These are phyloP conservation scores for Brassica rapa DNA, from an alignment of 345 rosid genomes.

Conservation along the genomic window DNA sequence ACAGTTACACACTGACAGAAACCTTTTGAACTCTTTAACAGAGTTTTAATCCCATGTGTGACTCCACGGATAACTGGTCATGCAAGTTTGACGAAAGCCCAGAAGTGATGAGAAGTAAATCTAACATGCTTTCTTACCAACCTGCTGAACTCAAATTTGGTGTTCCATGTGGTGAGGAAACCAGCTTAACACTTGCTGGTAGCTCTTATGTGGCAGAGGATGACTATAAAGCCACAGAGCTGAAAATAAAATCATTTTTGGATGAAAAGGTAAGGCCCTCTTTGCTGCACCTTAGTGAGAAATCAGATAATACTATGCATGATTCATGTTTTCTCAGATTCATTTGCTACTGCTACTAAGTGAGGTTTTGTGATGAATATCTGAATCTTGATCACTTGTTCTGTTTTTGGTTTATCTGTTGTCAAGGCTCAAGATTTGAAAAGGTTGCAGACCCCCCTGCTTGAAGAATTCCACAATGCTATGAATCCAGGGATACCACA, in stretches of 20 bases:
- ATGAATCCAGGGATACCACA: constrained; percentile 56
- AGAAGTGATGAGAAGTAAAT: constrained; percentile 43
- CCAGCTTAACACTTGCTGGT: constrained; percentile 53
- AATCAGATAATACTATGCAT: constrained; percentile 20
- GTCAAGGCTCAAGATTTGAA: constrained; percentile 78
- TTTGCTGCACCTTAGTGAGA: constrained; percentile 3
- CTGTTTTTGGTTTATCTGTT: not conserved
- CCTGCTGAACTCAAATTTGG: constrained; percentile 39
- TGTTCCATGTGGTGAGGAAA: constrained; percentile 40
- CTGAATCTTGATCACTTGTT: not conserved
- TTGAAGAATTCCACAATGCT: constrained; percentile 80
- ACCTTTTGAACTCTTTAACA: constrained; percentile 34
- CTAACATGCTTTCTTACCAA: constrained; percentile 44
- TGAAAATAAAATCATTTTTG: constrained; percentile 81
- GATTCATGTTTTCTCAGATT: not conserved
- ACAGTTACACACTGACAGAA: constrained; percentile 12
- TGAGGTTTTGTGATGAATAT: constrained; percentile 21
- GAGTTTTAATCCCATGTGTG: constrained; percentile 89
- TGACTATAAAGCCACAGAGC: constrained; percentile 77
- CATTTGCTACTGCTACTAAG: not conserved
- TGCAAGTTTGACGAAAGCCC: constrained; percentile 60
- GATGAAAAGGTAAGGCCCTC: constrained; percentile 69
- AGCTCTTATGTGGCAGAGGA: constrained; percentile 60
- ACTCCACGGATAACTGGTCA: constrained; percentile 78
- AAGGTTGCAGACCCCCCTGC: constrained; percentile 79